phyloP scores from a whole-genome alignment of 768 basidiomycete species.

The Auricularia sp. region DNA sequence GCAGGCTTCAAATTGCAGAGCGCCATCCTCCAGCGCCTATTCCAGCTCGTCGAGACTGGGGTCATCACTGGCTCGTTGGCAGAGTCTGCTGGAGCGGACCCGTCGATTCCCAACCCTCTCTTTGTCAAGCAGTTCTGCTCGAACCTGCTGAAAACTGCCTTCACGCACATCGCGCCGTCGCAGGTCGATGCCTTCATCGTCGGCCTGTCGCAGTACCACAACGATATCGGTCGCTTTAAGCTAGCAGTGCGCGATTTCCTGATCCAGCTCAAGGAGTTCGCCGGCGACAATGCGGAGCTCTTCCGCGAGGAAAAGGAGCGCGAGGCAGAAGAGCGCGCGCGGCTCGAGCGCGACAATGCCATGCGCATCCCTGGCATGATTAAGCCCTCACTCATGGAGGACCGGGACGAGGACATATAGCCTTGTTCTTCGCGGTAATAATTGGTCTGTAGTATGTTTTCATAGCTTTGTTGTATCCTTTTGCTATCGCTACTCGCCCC shows the following conservation, averaged over 20 bases:
- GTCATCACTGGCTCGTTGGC: slow-evolving; percentile 74
- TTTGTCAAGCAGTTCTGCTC: slow-evolving; percentile 83
- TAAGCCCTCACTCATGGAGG: slow-evolving; percentile 89
- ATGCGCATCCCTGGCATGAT: slow-evolving; percentile 97
- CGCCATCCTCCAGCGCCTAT: slow-evolving; percentile 83
- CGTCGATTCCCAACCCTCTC: slow-evolving; percentile 57
- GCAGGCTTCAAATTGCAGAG: slow-evolving; percentile 86
- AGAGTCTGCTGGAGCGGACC: slow-evolving; percentile 65
- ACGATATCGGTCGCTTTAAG: slow-evolving; percentile 73
- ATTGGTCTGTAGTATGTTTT: no score
- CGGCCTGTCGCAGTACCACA: slow-evolving; percentile 59
- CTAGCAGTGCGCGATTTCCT: slow-evolving; percentile 37
- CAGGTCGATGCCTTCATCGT: slow-evolving; percentile 64
- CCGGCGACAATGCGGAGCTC: slow-evolving; percentile 75
- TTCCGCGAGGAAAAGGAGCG: slow-evolving; percentile 91
- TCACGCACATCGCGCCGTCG: slow-evolving; percentile 86
- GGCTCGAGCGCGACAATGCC: slow-evolving; percentile 78
- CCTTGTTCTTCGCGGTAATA: no score
- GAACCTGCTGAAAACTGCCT: slow-evolving; percentile 76
- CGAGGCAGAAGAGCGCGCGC: slow-evolving; percentile 64
- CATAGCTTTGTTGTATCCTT: no score
- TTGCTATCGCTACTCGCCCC: no score
- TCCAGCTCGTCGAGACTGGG: slow-evolving; percentile 81
- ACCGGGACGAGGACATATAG: slow-evolving; percentile 80
- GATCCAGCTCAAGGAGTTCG: slow-evolving; percentile 37